Base-by-base conservation (phyloP, 306 rosid species). In the Canavalia gladiata region DNA sequence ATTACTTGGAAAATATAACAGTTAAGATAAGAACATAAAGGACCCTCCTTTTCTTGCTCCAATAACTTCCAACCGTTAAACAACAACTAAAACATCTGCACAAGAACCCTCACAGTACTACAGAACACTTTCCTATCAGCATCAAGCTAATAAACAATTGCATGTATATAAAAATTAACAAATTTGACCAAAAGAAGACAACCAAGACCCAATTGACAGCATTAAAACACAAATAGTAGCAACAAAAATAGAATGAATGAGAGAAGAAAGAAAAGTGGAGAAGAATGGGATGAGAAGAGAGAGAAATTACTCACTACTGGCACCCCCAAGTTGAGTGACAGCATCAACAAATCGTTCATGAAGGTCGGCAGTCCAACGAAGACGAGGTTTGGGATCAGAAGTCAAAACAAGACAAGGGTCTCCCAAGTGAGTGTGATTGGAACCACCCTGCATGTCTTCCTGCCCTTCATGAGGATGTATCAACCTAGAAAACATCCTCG, bases 291-390 rank as follows among this genome's bases (percentile, higher is more conserved):
- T 1, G 46, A n/a, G 4, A 37, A 37, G 41, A 37, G 57, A 58
- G 3, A 83, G 35, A 50, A 45, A 55, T 4, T 1, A 34, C 90
- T 80, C 6, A 94, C 98, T 94, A 72, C 85, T 73, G 47, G 98
- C 80, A 81, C 98, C 98, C 13, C 99, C 99, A 30, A 95, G 99
- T 85, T 95, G 97, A 80, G 96, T 95, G 67, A 95, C 99, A 35
- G 98, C 98, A 59, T 95, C 99, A 52, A 95, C 89, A 65, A 95
- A 95, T 31, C 99, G 94, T 45, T 95, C 97, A 49, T 95, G 99
- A 54, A 93, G 99, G 85, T 95, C 99, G 47, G 95, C 77, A 12
- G 99, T 95, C 99, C 99, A 95, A 2, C 99, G 98, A 86, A 95
- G 99, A 25, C 99, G 98, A 72, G 99, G 99, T 81, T 95, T 94